Base-by-base conservation (phyloP, 2,329 filamentous ascomycete species). In the Chrysosporium queenslandicum region DNA sequence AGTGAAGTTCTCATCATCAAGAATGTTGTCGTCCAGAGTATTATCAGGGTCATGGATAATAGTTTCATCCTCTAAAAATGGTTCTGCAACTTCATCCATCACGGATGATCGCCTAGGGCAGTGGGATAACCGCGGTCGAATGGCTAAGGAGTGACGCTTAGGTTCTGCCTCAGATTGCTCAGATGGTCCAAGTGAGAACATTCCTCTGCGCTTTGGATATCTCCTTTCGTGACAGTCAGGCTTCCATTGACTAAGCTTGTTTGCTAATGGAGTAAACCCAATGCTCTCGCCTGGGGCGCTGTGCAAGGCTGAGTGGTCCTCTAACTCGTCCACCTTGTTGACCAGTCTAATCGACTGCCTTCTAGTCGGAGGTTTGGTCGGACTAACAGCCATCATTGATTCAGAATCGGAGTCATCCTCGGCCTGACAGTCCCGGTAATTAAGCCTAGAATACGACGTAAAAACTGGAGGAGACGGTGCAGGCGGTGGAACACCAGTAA, bases 261-360 rank as follows among this genome's bases (percentile, higher is more conserved):
- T 71, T 3, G 79, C 79, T 34, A 87, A 69, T 21, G 82, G 80
- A 1, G 81, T 85, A 56, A 86, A 83, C 1, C 81, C 80, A 48
- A 79, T 63, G 16, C 60, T 58, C 32, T 55, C 49, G 16, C 40
- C 37, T 16, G 46, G n/a, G n/a, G 30, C 53, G 2, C 20, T 11
- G 4, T 55, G 47, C 49, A 40, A 36, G n/a, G 47, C 21, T 12
- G 49, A 8, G 29, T 52, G 34, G 51, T 57, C 37, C 56, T 60
- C 42, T 56, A 58, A 52, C 30, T 54, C 21, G 14, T 25, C 40
- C 20, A 20, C 45, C 16, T 23, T 30, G 40, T 47, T 52, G 6
- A 27, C 36, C 25, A 47, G 25, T 16, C 30, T 50, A 18, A 52
- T 52, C n/a, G 50, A 52, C 34, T 41, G 32, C 36, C 50, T 52